Base-by-base conservation (phyloP, 2,329 filamentous ascomycete species). In the Cercospora sesami region DNA sequence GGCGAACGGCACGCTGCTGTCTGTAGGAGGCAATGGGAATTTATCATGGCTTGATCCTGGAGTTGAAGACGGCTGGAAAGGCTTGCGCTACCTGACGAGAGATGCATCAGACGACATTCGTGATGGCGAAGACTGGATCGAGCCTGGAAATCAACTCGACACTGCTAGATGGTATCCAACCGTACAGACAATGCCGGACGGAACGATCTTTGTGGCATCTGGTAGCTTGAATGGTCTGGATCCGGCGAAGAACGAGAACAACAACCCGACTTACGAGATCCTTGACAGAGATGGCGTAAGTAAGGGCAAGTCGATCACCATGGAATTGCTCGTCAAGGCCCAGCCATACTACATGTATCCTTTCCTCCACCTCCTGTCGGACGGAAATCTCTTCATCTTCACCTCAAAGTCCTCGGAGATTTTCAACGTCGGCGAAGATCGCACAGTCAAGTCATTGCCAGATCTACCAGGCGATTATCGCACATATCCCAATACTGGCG, bases 401-500 rank as follows among this genome's bases (percentile, higher is more conserved):
- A 81, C 82, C 16, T 79, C 86, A 36, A 87, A 86, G 74, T 84
- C 84, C 21, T 83, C 85, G 5, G 83, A 88, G 72, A 79, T 64
- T 78, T 89, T 73, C 81, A 88, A 65, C 83, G 86, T 30, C 77
- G 87, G 76, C 2, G 87, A 84, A 36, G 86, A 90, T 69, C 81
- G 82, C 14, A 89, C 87, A 0, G 80, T 83, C 65, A 84, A 82
- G 73, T 80, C 80, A 0, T 79, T 91, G 14, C 88, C 88, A 5
- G 86, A 89, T 71, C 87, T 89, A 55, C 87, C 89, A 87, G 74
- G 86, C 85, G 70, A 85, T 88, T 74, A 83, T 28, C 86, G 88
- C n/a, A 90, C 89, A 0, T 91, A 90, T 71, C 89, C 88, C 14
- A 83, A 90, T 7, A 87, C 90, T 72, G 89, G 88, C 2, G 86